phyloP scores from a whole-genome alignment of 2,329 filamentous ascomycete species.

The Pseudogymnoascus sp. region DNA sequence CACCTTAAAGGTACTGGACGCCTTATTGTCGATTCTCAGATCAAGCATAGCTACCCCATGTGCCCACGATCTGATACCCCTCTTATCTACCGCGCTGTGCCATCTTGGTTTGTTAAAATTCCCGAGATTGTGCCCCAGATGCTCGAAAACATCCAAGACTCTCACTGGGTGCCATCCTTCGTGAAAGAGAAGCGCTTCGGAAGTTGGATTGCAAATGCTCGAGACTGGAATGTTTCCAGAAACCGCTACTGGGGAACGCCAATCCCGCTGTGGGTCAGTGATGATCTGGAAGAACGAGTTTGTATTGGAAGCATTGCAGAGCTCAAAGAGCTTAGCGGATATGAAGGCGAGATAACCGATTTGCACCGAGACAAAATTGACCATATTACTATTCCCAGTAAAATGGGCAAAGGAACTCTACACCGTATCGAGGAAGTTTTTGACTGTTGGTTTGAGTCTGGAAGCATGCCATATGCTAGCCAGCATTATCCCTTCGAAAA shows the following conservation, averaged over 20 bases:
- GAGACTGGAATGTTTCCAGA: slow-evolving; percentile 90
- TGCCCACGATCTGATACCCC: slow-evolving; percentile 93
- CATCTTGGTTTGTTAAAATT: slow-evolving; percentile 92
- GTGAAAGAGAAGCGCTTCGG: slow-evolving; percentile 88
- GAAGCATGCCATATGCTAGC: slow-evolving; percentile 88
- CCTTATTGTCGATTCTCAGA: slow-evolving; percentile 74
- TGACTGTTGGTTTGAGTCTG: slow-evolving; percentile 95
- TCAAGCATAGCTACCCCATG: slow-evolving; percentile 87
- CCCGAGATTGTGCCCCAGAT: slow-evolving; percentile 75
- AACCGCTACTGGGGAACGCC: slow-evolving; percentile 96
- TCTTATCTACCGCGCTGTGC: slow-evolving; percentile 83
- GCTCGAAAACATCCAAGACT: slow-evolving; percentile 80
- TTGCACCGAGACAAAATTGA: slow-evolving; percentile 91
- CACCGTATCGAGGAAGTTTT: slow-evolving; percentile 81
- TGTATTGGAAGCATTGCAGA: slow-evolving; percentile 80
- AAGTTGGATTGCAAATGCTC: slow-evolving; percentile 83
- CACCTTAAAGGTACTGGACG: slow-evolving; percentile 68
- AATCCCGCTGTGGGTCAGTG: slow-evolving; percentile 83
- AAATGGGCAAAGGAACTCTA: slow-evolving; percentile 75
- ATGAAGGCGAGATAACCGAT: slow-evolving; percentile 70
- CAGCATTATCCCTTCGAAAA: slow-evolving; percentile 91
- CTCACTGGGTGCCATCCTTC: slow-evolving; percentile 83
- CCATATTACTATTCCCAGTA: slow-evolving; percentile 85
- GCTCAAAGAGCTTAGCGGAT: slow-evolving; percentile 78
- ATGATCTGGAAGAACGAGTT: slow-evolving; percentile 77